Base-by-base conservation (phyloP, 2,329 filamentous ascomycete genomes). In the Paradendryphiella salina region DNA sequence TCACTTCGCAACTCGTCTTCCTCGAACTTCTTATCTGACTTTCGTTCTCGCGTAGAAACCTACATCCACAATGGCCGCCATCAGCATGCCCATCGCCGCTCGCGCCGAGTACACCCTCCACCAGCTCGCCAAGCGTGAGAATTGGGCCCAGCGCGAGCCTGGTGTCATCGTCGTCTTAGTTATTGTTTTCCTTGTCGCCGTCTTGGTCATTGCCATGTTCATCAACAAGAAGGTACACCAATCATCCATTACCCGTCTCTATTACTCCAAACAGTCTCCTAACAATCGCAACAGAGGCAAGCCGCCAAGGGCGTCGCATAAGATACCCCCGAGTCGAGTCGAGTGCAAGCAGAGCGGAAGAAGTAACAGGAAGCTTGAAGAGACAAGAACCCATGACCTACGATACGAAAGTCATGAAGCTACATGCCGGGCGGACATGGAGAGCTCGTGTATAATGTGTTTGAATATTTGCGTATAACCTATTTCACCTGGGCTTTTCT, bases 141-240 rank as follows among this genome's bases (percentile, higher is more conserved):
- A 85, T 76, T 86, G 81, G 80, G 82, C 83, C 18, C 60, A 71
- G 54, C 63, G 72, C 26, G 80, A 86, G 64, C 77, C 80, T 36
- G 84, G 84, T 70, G 82, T 85, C 56, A 77, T 86, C 42, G 74
- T 85, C 57, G 84, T 86, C 49, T 84, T 86, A 72, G 77, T 74
- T 70, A 82, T 86, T 60, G 76, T 85, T 69, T 81, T 81, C 64
- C 62, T 83, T 53, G 80, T 86, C 58, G 76, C 54, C 32, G 48
- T 79, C 53, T 78, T 82, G 20, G 66, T 86, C 40, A 56, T 79
- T 47, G 61, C 65, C 41, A 75, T 86, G 33, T 79, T 80, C 65
- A 61, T 81, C 54, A 76, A 77, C 57, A 76, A 79, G 55, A 75
- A 70, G 63, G 67, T 79, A 65, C 37, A 63, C 47, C 17, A 6